phyloP scores from a whole-genome alignment of 1,284 basidiomycete species.

The Cutaneotrichosporon cutaneum region DNA sequence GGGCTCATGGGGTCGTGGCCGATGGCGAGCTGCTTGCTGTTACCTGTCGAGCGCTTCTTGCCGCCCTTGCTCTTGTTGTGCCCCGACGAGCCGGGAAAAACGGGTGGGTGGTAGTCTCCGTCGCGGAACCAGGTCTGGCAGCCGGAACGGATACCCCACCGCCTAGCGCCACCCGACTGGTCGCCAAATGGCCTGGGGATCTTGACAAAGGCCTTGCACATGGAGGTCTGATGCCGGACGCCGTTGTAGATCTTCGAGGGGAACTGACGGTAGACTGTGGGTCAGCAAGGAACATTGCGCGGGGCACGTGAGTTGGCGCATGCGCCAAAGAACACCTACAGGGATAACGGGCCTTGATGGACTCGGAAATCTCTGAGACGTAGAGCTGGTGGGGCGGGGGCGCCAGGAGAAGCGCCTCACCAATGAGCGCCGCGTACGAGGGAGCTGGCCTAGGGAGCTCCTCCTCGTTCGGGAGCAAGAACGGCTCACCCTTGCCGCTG shows the following conservation, averaged over 20 bases:
- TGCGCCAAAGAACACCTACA: conserved; percentile 39
- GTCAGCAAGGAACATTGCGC: conserved; percentile 1
- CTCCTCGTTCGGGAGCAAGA: conserved; percentile 45
- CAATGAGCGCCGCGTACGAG: conserved; percentile 51
- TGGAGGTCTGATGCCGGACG: conserved; percentile 53
- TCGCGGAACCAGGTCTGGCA: conserved; percentile 48
- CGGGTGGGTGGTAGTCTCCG: conserved; percentile 44
- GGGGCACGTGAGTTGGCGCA: neutral
- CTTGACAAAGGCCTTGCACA: conserved; percentile 53
- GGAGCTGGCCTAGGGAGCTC: conserved; percentile 43
- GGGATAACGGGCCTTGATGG: conserved; percentile 46
- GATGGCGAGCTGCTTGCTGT: conserved; percentile 38
- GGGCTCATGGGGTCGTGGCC: conserved; percentile 22
- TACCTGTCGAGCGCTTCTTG: conserved; percentile 35
- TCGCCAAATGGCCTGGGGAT: conserved; percentile 51
- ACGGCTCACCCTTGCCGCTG: conserved; percentile 40
- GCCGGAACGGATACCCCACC: conserved; percentile 52
- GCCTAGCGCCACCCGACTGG: conserved; percentile 50
- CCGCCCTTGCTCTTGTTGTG: conserved; percentile 10
- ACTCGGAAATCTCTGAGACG: conserved; percentile 51
- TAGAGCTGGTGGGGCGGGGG: conserved; percentile 49
- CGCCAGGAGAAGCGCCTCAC: conserved; percentile 45
- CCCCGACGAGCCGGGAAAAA: conserved; percentile 6
- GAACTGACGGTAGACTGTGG: conserved; percentile 50
- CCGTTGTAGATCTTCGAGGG: conserved; percentile 54